phyloP scores from a whole-genome alignment of 1,139 yeast species.

The Arxiozyma bovina region DNA sequence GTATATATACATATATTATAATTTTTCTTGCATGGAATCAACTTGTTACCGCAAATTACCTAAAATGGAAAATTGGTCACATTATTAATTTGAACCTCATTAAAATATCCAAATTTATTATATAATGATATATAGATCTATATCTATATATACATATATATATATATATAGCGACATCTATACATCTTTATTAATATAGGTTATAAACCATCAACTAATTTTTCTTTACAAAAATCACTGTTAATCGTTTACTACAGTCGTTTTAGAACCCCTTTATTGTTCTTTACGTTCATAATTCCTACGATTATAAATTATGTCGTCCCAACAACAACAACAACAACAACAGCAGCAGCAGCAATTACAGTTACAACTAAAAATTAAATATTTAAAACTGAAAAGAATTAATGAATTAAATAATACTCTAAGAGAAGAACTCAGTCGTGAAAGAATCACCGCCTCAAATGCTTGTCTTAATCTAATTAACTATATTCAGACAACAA shows the following conservation, averaged over 20 bases:
- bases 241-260: no score
- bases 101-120: no score
- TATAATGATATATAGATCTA: no score
- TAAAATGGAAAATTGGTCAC: background rate
- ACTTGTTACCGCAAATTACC: background rate
- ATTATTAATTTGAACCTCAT: background rate
- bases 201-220: no score
- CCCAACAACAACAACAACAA: slow-evolving; percentile 5
- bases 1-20: no score
- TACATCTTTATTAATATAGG: background rate
- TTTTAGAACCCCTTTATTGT: no score
- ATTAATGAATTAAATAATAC: slow-evolving; percentile 52
- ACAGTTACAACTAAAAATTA: slow-evolving; percentile 26
- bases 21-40: background rate
- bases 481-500: slow-evolving; percentile 40
- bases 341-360: slow-evolving; percentile 11
- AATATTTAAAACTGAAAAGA: slow-evolving; percentile 50
- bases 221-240: no score
- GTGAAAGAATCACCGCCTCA: slow-evolving; percentile 61
- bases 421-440: slow-evolving; percentile 44
- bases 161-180: background rate
- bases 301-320: background rate
- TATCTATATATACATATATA: background rate
- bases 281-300: no score
- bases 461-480: slow-evolving; percentile 47